These are phyloP conservation scores for Ilex paraguariensis DNA, from an alignment of 305 asterid species.

Conservation along the genomic window DNA sequence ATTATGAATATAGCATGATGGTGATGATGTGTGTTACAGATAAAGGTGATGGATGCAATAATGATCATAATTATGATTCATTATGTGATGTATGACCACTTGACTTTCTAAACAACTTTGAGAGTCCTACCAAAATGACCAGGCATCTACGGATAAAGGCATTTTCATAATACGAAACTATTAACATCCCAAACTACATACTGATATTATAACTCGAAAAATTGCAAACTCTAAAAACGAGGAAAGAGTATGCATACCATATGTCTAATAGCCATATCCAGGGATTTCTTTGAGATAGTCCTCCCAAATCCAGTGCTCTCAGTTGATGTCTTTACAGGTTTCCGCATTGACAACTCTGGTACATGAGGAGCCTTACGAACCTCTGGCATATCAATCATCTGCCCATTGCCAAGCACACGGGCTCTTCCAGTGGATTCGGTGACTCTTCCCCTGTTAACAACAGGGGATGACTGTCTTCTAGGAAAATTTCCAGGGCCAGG, in stretches of 20 bases:
- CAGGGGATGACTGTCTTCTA: slow-evolving; percentile 78
- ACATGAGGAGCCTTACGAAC: slow-evolving; percentile 35
- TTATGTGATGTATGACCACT: too few species aligned
- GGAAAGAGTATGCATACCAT: slow-evolving; percentile 55
- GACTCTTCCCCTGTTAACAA: slow-evolving; percentile 68
- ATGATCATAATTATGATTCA: too few species aligned
- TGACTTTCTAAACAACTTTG: too few species aligned
- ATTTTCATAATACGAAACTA: background rate
- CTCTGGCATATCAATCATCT: slow-evolving; percentile 41
- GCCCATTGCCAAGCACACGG: slow-evolving; percentile 56
- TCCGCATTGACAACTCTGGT: slow-evolving; percentile 54
- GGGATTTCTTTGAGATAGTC: slow-evolving; percentile 83
- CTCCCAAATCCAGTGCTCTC: slow-evolving; percentile 87
- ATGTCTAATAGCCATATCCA: slow-evolving; percentile 89
- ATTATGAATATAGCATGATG: too few species aligned
- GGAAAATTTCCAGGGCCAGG: slow-evolving; percentile 31
- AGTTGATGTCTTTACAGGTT: slow-evolving; percentile 66
- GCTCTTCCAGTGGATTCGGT: slow-evolving; percentile 64
- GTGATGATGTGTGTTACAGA: background rate
- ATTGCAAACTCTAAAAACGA: background rate
- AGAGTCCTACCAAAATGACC: too few species aligned
- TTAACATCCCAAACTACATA: background rate
- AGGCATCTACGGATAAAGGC: too few species aligned
- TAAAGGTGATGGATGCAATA: too few species aligned
- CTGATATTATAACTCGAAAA: slow-evolving; percentile 6